These are phyloP conservation scores for Hamamelis virginiana DNA, from an alignment of 164 flowering plant genomes.

Conservation along the genomic window DNA sequence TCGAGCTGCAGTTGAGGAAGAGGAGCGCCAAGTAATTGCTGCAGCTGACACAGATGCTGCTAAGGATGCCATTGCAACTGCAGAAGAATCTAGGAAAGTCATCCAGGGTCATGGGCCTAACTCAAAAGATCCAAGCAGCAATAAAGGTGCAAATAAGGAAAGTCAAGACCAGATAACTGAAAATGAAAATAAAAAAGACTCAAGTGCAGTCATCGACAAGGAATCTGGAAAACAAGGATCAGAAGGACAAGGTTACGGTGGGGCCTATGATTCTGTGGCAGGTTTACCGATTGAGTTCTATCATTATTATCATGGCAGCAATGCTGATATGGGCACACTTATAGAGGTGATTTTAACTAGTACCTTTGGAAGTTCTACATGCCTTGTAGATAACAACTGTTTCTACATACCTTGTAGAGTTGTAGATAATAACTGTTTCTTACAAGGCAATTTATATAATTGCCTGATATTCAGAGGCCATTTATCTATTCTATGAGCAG, in stretches of 20 bases:
- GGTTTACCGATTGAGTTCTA: conserved; percentile 83
- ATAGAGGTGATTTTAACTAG: conserved; percentile 62
- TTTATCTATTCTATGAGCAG: too few species aligned
- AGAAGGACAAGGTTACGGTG: conserved; percentile 32
- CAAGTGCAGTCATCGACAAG: conserved; percentile 15
- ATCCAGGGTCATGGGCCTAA: conserved; percentile 26
- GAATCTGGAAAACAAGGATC: conserved; percentile 28
- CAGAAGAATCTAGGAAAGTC: conserved; percentile 67
- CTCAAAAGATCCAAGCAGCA: conserved; percentile 23
- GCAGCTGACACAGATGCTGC: conserved; percentile 84
- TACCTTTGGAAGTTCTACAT: conserved; percentile 2
- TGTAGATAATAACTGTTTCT: neutral
- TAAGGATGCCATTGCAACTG: conserved; percentile 82
- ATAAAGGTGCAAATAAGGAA: conserved; percentile 18
- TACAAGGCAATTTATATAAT: neutral
- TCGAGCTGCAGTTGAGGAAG: conserved; percentile 94
- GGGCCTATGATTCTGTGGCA: conserved; percentile 50
- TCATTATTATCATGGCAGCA: conserved; percentile 96
- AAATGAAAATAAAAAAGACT: conserved; percentile 15
- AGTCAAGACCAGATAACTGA: conserved; percentile 19
- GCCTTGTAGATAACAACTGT: neutral
- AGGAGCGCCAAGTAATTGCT: conserved; percentile 82
- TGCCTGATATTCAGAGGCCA: neutral
- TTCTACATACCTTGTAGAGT: too few species aligned
- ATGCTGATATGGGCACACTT: conserved; percentile 86